Percentiles rank a stretch among this genome's conserved stretches.
phyloP scores from a whole-genome alignment of 306 rosid species.

The Mucuna pruriens region DNA sequence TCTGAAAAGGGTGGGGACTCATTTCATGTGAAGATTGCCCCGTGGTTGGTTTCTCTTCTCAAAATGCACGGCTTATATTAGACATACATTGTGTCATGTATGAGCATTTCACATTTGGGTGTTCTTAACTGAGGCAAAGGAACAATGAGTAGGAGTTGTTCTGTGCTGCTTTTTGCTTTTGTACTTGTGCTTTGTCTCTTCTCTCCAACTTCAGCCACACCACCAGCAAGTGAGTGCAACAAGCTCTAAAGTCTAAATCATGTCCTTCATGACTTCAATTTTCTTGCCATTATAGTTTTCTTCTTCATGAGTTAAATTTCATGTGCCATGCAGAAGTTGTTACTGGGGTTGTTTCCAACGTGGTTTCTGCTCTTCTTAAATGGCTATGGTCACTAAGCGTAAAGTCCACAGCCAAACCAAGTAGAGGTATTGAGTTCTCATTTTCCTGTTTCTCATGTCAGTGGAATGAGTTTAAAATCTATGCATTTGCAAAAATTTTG shows the following conservation, averaged over 20 bases:
- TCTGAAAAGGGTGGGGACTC: constrained; percentile 41
- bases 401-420: constrained; percentile 73
- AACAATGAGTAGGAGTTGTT: constrained; percentile 58
- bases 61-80: constrained; percentile 48
- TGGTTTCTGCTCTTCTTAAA: constrained; percentile 80
- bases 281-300: neutral
- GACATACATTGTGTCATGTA: constrained; percentile 21
- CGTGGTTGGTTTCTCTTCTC: constrained; percentile 46
- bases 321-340: constrained; percentile 65
- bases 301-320: constrained; percentile 34
- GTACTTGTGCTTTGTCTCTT: constrained; percentile 55
- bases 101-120: constrained; percentile 45
- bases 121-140: constrained; percentile 22
- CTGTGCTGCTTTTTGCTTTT: constrained; percentile 51
- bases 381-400: constrained; percentile 76
- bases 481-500: too few species aligned
- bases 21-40: constrained; percentile 41
- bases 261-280: neutral
- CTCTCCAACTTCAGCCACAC: constrained; percentile 76
- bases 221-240: constrained; percentile 80
- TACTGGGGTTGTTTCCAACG: constrained; percentile 81
- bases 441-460: constrained; percentile 11
- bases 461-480: neutral
- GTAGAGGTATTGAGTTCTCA: constrained; percentile 46
- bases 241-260: neutral